Conservation (phyloP, 495 filamentous ascomycete genomes). For the Lasiosphaeriaceae sp. region DNA sequence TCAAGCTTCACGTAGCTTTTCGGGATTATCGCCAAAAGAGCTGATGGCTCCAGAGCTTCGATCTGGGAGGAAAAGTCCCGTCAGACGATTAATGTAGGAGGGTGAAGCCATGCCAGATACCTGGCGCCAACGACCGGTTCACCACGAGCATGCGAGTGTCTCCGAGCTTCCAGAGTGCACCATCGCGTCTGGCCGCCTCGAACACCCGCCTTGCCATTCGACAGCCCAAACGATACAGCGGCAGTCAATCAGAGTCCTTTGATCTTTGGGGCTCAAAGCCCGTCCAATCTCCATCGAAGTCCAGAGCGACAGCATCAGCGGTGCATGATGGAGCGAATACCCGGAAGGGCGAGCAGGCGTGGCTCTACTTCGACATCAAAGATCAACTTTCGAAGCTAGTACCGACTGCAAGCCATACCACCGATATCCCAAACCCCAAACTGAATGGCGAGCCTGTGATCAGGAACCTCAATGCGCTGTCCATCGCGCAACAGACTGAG, state of each 20-base stretch:
- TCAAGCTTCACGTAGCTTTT: no score
- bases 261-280: no score
- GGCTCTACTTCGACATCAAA: no score
- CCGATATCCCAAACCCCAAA: not conserved
- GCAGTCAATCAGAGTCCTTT: not conserved
- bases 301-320: no score
- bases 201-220: not conserved
- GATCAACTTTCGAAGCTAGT: no score
- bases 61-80: not conserved
- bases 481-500: conserved; percentile 13
- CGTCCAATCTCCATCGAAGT: no score
- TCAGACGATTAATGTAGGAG: not conserved
- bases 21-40: no score
- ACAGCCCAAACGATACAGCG: not conserved
- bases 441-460: not conserved
- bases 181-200: not conserved
- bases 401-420: not conserved
- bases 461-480: not conserved
- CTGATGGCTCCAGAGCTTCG: not conserved
- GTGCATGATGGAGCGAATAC: no score
- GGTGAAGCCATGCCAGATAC: conserved; percentile 5
- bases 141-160: conserved; percentile 17
- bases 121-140: not conserved
- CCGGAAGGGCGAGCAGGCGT: no score
- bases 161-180: not conserved